Evolutionary conservation across 2,329 filamentous ascomycete species (phyloP).

Genomic region (Aspergillus tanneri): DNA sequence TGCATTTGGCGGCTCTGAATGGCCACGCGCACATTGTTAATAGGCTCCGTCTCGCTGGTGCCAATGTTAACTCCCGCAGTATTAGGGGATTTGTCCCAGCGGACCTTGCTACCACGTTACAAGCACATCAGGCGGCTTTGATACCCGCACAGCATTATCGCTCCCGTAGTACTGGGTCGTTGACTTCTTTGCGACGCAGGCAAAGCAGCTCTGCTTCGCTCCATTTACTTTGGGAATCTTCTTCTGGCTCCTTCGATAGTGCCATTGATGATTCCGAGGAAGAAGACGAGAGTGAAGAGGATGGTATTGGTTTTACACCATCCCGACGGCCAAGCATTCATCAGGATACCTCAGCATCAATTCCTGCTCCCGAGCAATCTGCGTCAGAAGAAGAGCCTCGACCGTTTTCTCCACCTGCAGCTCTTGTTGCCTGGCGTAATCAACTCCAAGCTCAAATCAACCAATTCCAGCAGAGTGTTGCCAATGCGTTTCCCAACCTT

Average conservation of each 20-base stretch:
- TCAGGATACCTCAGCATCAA: conserved; percentile 30
- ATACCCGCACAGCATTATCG: conserved; percentile 62
- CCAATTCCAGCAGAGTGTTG: conserved; percentile 71
- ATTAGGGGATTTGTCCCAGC: conserved; percentile 68
- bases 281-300: conserved; percentile 23
- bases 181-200: conserved; percentile 55
- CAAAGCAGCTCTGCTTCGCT: conserved; percentile 66
- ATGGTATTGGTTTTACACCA: conserved; percentile 27
- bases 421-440: conserved; percentile 69
- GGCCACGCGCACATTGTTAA: conserved; percentile 73
- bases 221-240: conserved; percentile 64
- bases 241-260: conserved; percentile 48
- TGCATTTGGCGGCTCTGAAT: conserved; percentile 78
- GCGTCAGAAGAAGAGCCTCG: conserved; percentile 28
- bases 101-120: conserved; percentile 67
- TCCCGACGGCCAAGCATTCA: conserved; percentile 41
- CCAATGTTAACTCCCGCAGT: conserved; percentile 68
- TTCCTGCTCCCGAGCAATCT: conserved; percentile 26
- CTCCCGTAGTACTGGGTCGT: conserved; percentile 62
- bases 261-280: conserved; percentile 43
- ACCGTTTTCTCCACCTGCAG: conserved; percentile 55
- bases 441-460: conserved; percentile 72
- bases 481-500: conserved; percentile 64
- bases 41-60: conserved; percentile 69
- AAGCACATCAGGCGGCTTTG: conserved; percentile 63